These are phyloP conservation scores for Microbotryum silenes-acaulis DNA, from an alignment of 1,284 basidiomycete species.

Conservation along the genomic window DNA sequence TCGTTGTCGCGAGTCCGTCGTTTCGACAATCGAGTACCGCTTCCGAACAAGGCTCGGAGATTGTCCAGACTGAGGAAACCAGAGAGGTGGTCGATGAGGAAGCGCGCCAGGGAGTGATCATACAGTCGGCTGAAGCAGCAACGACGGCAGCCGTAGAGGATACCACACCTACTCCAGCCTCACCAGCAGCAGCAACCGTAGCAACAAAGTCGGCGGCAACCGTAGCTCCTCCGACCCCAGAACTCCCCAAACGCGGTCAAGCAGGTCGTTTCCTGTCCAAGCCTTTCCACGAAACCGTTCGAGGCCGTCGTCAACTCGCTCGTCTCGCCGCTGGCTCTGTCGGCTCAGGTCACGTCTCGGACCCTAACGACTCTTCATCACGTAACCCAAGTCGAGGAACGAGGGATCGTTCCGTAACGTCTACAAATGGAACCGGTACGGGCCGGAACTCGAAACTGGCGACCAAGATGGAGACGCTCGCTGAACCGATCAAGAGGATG, in stretches of 20 bases:
- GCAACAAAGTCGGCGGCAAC: neutral
- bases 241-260: constrained; percentile 6
- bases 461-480: neutral
- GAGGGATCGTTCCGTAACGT: constrained; percentile 10
- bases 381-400: neutral
- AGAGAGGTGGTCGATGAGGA: neutral
- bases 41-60: too few relatives aligned
- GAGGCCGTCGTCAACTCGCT: constrained; percentile 7
- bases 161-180: too few relatives aligned
- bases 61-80: too few relatives aligned
- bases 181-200: neutral
- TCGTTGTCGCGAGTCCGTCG: too few relatives aligned
- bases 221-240: neutral
- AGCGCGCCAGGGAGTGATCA: neutral
- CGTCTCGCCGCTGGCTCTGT: neutral
- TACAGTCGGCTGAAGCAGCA: too few relatives aligned
- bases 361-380: neutral
- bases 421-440: neutral
- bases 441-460: neutral
- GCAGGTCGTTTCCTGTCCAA: constrained; percentile 24
- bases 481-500: constrained; percentile 38
- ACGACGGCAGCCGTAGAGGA: too few relatives aligned
- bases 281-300: constrained; percentile 15
- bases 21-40: too few relatives aligned
- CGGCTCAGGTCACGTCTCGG: too few relatives aligned